Percentiles rank a stretch among this genome's conserved stretches.
Evolutionary conservation across 441 rosid genomes (phyloP).

Genomic region (Pelargonium citronellum): DNA sequence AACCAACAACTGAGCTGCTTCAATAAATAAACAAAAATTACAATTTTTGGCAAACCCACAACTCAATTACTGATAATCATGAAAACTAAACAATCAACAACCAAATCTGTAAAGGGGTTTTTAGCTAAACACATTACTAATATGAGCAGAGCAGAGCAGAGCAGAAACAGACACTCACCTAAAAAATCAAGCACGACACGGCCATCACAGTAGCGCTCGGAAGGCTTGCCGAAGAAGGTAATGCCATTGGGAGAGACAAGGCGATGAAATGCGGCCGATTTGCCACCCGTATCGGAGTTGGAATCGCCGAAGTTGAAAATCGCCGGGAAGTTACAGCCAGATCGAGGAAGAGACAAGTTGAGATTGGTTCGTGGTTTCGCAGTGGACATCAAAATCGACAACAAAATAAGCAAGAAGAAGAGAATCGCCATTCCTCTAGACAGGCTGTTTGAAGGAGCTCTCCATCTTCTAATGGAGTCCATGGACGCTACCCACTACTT

Average conservation of each 20-base stretch:
- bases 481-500: background rate
- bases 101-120: background rate
- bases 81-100: background rate
- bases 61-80: background rate
- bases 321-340: background rate
- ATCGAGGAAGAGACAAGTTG: background rate
- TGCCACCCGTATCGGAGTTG: slow-evolving; percentile 17
- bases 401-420: background rate
- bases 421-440: background rate
- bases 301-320: slow-evolving; percentile 2
- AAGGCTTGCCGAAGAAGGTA: slow-evolving; percentile 23
- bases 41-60: background rate
- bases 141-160: too few species aligned
- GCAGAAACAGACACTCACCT: slow-evolving; percentile 8
- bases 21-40: background rate
- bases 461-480: slow-evolving; percentile 6
- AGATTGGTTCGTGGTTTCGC: background rate
- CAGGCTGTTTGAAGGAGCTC: background rate
- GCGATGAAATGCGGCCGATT: slow-evolving; percentile 24
- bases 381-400: background rate
- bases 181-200: slow-evolving; percentile 31
- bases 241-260: slow-evolving; percentile 24
- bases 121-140: background rate
- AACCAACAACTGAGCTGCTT: too few species aligned
- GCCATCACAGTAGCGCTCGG: slow-evolving; percentile 31